A percentile compares a stretch with the other conserved stretches of the same genome.
Evolutionary conservation across 768 basidiomycete genomes (phyloP).

Genomic region (Hygrophoropsis aurantiaca): DNA sequence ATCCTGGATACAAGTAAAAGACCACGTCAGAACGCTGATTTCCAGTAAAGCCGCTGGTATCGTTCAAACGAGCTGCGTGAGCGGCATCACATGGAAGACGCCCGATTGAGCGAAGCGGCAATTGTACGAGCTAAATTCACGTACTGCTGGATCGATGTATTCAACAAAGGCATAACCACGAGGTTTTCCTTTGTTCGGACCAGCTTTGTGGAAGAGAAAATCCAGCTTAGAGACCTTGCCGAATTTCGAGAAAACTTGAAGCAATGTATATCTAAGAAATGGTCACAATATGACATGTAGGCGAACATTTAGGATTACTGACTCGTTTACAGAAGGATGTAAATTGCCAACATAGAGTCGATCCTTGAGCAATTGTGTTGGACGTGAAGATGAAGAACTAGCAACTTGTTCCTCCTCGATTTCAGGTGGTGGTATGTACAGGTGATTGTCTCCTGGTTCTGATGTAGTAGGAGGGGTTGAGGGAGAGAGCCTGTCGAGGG

Average conservation of each 20-base stretch:
- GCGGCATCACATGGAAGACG: slow-evolving; percentile 26
- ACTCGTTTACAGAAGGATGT: slow-evolving; percentile 87
- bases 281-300: slow-evolving; percentile 8
- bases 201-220: slow-evolving; percentile 93
- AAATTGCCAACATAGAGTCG: slow-evolving; percentile 90
- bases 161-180: slow-evolving; percentile 95
- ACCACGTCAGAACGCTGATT: slow-evolving; percentile 2
- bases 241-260: slow-evolving; percentile 88
- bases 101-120: slow-evolving; percentile 45
- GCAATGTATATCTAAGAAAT: slow-evolving; percentile 69
- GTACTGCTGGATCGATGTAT: slow-evolving; percentile 75
- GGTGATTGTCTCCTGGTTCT: no score
- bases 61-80: slow-evolving; percentile 12
- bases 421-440: slow-evolving; percentile 33
- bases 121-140: slow-evolving; percentile 31
- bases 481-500: no score
- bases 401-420: slow-evolving; percentile 1
- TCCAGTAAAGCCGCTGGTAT: neutral
- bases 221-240: slow-evolving; percentile 93
- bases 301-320: slow-evolving; percentile 19
- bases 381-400: slow-evolving; percentile 19
- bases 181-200: slow-evolving; percentile 86
- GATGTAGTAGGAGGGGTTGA: no score
- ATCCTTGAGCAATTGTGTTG: slow-evolving; percentile 51
- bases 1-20: slow-evolving; percentile 54